phyloP scores from a whole-genome alignment of 768 basidiomycete genomes.

The Tephrocybe sp. region DNA sequence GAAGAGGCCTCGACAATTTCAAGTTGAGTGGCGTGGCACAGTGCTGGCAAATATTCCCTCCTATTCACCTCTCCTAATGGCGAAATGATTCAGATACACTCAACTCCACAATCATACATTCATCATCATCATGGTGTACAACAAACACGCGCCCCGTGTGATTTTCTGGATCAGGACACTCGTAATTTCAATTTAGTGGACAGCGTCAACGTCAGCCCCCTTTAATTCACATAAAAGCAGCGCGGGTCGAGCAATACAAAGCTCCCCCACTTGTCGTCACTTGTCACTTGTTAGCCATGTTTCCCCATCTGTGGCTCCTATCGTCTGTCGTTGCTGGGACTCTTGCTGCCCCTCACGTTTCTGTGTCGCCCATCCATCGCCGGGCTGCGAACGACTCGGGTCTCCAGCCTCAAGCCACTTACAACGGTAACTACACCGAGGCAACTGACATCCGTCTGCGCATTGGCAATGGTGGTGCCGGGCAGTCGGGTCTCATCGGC shows the following conservation, averaged over 20 bases:
- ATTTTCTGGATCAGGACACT: too few species aligned
- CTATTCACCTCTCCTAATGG: too few species aligned
- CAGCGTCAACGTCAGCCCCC: too few species aligned
- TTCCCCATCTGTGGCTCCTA: not conserved
- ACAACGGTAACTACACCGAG: constrained; percentile 14
- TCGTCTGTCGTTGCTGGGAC: not conserved
- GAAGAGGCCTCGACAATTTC: too few species aligned
- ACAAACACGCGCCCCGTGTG: too few species aligned
- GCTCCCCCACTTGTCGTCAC: not conserved
- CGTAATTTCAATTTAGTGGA: too few species aligned
- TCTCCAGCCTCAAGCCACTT: constrained; percentile 11
- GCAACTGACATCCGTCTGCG: constrained; percentile 13
- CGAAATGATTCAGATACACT: too few species aligned
- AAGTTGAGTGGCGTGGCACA: too few species aligned
- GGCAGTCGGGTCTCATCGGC: constrained; percentile 19
- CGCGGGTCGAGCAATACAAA: not conserved
- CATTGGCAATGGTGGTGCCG: constrained; percentile 20
- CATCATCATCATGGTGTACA: too few species aligned
- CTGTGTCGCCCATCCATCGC: not conserved
- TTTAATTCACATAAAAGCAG: not conserved
- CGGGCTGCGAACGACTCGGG: not conserved
- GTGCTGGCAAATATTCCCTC: too few species aligned
- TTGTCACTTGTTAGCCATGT: not conserved
- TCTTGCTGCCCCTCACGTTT: not conserved
- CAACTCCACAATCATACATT: too few species aligned